These are phyloP conservation scores for Mediolabrus comicus DNA, from an alignment of 108 stramenopile species.

Conservation along the genomic window DNA sequence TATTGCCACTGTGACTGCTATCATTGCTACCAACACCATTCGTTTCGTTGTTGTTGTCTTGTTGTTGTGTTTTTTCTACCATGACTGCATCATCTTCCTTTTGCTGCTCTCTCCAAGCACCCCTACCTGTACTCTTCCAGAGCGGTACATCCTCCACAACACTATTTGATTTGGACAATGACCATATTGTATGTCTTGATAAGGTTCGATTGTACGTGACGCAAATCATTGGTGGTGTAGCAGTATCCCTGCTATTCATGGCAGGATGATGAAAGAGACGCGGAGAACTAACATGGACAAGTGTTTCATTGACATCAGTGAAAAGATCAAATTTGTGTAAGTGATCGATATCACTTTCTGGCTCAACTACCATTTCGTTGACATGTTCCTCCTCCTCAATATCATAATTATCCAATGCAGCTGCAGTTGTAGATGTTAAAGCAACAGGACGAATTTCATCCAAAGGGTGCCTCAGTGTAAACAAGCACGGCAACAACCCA, in stretches of 20 bases:
- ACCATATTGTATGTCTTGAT: constrained; percentile 38
- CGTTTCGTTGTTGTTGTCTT: neutral
- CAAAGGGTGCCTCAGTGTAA: constrained; percentile 77
- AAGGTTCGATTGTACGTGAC: constrained; percentile 40
- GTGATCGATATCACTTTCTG: constrained; percentile 6
- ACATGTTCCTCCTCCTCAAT: constrained; percentile 4
- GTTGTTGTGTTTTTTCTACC: neutral
- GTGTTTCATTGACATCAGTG: constrained; percentile 59
- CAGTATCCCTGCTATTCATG: too few relatives aligned
- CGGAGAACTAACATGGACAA: constrained; percentile 56
- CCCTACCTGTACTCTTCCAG: constrained; percentile 42
- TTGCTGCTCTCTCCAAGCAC: constrained; percentile 14
- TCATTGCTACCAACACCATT: neutral
- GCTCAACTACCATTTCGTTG: neutral
- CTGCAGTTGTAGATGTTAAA: neutral
- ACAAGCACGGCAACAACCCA: constrained; percentile 54
- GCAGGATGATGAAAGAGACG: constrained; percentile 19
- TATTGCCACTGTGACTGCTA: neutral
- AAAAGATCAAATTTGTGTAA: constrained; percentile 5
- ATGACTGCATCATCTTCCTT: neutral
- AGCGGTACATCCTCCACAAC: constrained; percentile 21
- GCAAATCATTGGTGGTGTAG: constrained; percentile 9
- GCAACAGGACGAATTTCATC: constrained; percentile 71
- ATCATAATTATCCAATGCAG: neutral
- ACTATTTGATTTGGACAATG: constrained; percentile 10